These are phyloP conservation scores for Phaeosphaeria sp. DNA, from an alignment of 2,329 filamentous ascomycete species.

Conservation along the genomic window DNA sequence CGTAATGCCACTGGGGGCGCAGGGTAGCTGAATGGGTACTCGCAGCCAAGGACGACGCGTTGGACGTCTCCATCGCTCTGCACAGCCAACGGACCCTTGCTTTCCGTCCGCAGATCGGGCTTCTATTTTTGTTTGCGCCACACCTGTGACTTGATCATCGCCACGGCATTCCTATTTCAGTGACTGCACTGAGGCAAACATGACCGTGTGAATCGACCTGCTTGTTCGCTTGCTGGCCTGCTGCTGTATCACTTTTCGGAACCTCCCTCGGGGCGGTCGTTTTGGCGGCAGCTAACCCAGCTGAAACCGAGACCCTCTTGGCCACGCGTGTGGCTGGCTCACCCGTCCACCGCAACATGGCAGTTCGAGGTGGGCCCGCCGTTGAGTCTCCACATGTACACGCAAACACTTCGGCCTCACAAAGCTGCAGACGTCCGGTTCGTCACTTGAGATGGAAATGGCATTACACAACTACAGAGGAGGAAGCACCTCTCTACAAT, in stretches of 20 bases:
- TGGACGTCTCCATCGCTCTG: neutral
- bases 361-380: neutral
- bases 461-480: conserved; percentile 65
- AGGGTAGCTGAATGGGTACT: neutral
- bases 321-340: neutral
- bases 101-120: neutral
- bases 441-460: neutral
- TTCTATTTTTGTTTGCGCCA: neutral
- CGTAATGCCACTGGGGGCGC: neutral
- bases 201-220: neutral
- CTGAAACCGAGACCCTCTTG: neutral
- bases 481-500: conserved; percentile 88
- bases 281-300: neutral
- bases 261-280: no score
- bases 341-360: neutral
- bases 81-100: neutral
- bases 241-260: no score
- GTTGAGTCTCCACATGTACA: neutral
- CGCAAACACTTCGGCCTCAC: neutral
- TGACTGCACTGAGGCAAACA: neutral
- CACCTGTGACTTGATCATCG: neutral
- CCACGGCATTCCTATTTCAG: neutral
- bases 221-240: no score
- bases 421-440: neutral
- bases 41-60: neutral